A percentile compares a stretch with the other conserved stretches of the same genome.
These are phyloP conservation scores for Corchorus capsularis DNA, from an alignment of 345 rosid species.

Conservation along the genomic window DNA sequence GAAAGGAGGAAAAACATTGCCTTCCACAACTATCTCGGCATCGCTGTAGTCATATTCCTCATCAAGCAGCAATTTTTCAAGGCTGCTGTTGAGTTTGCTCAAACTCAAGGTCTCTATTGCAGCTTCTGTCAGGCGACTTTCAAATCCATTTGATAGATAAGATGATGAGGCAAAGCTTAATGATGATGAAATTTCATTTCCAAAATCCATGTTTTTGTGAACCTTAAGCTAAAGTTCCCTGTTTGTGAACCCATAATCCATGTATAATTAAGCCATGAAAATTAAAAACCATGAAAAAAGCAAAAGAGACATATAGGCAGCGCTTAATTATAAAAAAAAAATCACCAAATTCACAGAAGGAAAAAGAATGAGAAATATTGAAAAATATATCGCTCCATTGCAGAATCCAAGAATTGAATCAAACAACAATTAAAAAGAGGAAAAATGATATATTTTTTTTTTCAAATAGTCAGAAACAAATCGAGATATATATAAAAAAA, in stretches of 20 bases:
- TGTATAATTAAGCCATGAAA: neutral
- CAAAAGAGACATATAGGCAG: neutral
- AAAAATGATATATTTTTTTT: too few species aligned
- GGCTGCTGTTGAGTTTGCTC: slow-evolving; percentile 38
- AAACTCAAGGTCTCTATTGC: slow-evolving; percentile 33
- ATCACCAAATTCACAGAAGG: neutral
- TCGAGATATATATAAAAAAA: too few species aligned
- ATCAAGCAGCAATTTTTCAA: slow-evolving; percentile 31
- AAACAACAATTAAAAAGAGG: slow-evolving; percentile 28
- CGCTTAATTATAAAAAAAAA: neutral
- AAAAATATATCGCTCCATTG: neutral
- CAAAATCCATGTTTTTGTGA: slow-evolving; percentile 34
- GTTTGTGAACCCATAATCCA: neutral
- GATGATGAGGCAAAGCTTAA: slow-evolving; percentile 34
- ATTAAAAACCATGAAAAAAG: too few species aligned
- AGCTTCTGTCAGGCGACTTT: neutral
- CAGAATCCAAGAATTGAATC: neutral
- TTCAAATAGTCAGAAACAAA: too few species aligned
- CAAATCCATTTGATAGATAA: slow-evolving; percentile 31
- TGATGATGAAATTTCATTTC: slow-evolving; percentile 37
- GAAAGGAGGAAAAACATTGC: too few species aligned
- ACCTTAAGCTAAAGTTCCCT: neutral
- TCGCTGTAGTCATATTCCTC: slow-evolving; percentile 31
- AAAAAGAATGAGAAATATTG: slow-evolving; percentile 13
- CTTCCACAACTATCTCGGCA: slow-evolving; percentile 44